A percentile compares a stretch with the other conserved stretches of the same genome.
These are phyloP conservation scores for Dillenia suffruticosa DNA, from an alignment of 164 flowering plant genomes.

Conservation along the genomic window DNA sequence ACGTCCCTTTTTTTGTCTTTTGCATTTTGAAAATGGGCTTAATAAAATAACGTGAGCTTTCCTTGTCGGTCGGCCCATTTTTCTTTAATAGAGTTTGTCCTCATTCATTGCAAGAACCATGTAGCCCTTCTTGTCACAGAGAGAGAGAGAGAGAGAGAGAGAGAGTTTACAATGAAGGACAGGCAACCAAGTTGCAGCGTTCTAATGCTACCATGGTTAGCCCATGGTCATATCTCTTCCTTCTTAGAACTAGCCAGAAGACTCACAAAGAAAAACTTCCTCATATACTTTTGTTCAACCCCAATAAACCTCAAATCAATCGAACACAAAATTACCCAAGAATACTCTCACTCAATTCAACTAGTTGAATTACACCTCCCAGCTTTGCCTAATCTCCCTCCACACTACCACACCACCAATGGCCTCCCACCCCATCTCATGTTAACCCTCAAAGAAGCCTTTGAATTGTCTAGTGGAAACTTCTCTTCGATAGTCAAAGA, in stretches of 20 bases:
- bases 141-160: not conserved
- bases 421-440: slow-evolving; percentile 17
- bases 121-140: no score
- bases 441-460: slow-evolving; percentile 3
- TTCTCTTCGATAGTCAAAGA: not conserved
- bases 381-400: slow-evolving; percentile 11
- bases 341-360: slow-evolving; percentile 3
- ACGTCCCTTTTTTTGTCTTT: no score
- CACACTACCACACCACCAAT: slow-evolving; percentile 13
- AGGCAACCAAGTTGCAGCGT: slow-evolving; percentile 2
- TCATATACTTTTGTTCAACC: slow-evolving; percentile 7
- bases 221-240: slow-evolving; percentile 31
- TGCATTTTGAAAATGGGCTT: no score
- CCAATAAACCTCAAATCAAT: slow-evolving; percentile 7
- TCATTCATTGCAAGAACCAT: no score
- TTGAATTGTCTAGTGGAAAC: not conserved
- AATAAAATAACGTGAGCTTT: no score
- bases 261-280: slow-evolving; percentile 1
- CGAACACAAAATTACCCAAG: not conserved
- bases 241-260: slow-evolving; percentile 23
- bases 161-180: not conserved
- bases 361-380: slow-evolving; percentile 11
- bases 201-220: slow-evolving; percentile 34
- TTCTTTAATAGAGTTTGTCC: no score
- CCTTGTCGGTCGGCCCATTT: no score